phyloP scores from a whole-genome alignment of 1,284 basidiomycete species.

The Naganishia sp. region DNA sequence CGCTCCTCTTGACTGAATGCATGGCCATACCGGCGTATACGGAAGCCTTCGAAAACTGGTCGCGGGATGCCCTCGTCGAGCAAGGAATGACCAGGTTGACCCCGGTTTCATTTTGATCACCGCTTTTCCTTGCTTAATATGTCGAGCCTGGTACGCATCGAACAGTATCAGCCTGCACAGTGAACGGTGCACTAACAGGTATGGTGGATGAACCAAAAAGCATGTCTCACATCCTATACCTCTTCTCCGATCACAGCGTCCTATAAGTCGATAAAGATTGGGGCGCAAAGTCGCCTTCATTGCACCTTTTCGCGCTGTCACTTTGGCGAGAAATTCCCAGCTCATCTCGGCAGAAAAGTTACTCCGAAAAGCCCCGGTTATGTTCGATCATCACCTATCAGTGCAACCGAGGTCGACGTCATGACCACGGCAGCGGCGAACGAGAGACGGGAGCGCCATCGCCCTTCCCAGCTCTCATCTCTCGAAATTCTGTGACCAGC shows the following conservation, averaged over 20 bases:
- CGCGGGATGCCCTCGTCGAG: slow-evolving; percentile 2
- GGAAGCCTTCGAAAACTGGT: slow-evolving; percentile 1
- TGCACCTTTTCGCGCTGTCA: neutral
- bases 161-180: too few relatives aligned
- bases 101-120: slow-evolving; percentile 5
- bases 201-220: neutral
- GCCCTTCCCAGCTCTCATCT: neutral
- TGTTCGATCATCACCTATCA: slow-evolving; percentile 9
- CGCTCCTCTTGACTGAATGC: slow-evolving; percentile 7
- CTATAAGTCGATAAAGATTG: neutral
- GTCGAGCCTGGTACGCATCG: too few relatives aligned
- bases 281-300: neutral
- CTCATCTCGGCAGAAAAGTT: neutral
- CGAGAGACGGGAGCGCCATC: too few relatives aligned
- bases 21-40: neutral
- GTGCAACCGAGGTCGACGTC: neutral
- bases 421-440: neutral
- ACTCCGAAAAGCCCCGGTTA: slow-evolving; percentile 7
- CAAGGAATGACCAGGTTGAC: neutral
- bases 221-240: neutral
- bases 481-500: too few relatives aligned
- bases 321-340: neutral
- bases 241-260: neutral
- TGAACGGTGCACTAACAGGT: too few relatives aligned
- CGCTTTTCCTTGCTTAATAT: neutral